Evolutionary conservation across 148 eudicot genomes (phyloP), one percentile per base, ranked within the genome.

Genomic region (Fagopyrum homotropicum): DNA sequence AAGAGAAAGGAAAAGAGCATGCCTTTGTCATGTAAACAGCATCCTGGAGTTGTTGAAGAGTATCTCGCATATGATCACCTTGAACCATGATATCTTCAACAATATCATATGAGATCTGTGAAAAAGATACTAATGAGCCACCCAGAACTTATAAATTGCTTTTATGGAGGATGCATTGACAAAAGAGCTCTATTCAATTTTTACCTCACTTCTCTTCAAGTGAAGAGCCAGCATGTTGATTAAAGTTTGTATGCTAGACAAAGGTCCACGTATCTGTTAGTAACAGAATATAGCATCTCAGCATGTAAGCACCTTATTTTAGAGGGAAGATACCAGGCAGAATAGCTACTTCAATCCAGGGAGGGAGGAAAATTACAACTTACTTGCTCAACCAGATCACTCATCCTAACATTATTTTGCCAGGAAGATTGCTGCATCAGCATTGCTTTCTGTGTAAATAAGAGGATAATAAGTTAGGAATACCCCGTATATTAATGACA

Each of bases 391-490:
- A 89, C 94, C 78, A 95, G 85, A 81, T 81, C 89, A 76, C 84
- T 89, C 99, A 95, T 95, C 81, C 98, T 85, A 64, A 88, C 78
- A 82, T 92, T 95, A 79, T 89, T 90, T 83, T 95, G 99, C 99
- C 99, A 95, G 22, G 99, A 86, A 70, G 97, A 86, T 86, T 95
- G 97, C 83, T 95, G 99, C 76, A 92, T 89, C 77, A 92, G 74
- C 91, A 95, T 78, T 66, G 94, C 88, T 92, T 95, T 95, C 99
- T 95, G 89, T 56, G 71, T 19, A 22, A 22, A 35, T 0, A 43
- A 79, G 49, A 77, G 40, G 71, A 76, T 47, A 77, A 54, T 22
- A 76, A 43, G 8, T 48, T 26, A 75, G 35, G 8, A 15, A 54
- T 1, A 61, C 44, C 44, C 61, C 22, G 30, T 17, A 73, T 73